Evolutionary conservation across 2,329 filamentous ascomycete species (phyloP), one percentile per base, ranked within the genome.

Genomic region (Pestalotiopsis sp.): DNA sequence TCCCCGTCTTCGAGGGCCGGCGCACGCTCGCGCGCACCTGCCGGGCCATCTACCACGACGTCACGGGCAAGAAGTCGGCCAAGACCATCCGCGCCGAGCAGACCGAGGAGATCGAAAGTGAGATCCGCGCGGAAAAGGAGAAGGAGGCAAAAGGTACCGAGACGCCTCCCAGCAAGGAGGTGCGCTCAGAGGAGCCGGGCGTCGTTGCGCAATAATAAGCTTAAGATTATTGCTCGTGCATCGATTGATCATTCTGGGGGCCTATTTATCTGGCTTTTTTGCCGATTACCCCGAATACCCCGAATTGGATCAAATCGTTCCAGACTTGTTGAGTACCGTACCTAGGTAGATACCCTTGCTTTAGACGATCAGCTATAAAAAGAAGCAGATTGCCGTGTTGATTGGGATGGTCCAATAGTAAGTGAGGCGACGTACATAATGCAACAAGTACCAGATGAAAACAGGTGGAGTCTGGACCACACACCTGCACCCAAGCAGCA

Each of bases 1-100:
- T 92, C 80, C 95, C 95, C 6, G 81, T 96, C 1, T 96, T 87
- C 79, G 94, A 97, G 77, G 93, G 94, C 0, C 83, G 94, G 1
- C 80, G 85, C 68, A 95, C 91, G 1, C 89, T 93, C 68, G 76
- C 78, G 0, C 82, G 87, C 65, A 93, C 91, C 0, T 79, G 87
- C 70, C 89, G 86, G 76, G 83, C 86, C 36, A 92, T 95, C 72
- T 85, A 80, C 56, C 75, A 85, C 67, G 92, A 94, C 78, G 68
- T 92, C 7, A 86, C 81, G 1, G 85, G 85, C 27, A 81, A 77
- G 72, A 79, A 76, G 64, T 76, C 78, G 25, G 76, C 76, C 20
- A 73, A 69, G 63, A 67, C 71, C 1, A 76, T 77, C 4, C 74
- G 78, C n/a, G 76, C 76, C 1, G 74, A 77, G 61, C 70, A 75